A percentile compares a stretch with the other conserved stretches of the same genome.
phyloP scores from a whole-genome alignment of 106 monocot genomes.

The Dioscorea zingiberensis region DNA sequence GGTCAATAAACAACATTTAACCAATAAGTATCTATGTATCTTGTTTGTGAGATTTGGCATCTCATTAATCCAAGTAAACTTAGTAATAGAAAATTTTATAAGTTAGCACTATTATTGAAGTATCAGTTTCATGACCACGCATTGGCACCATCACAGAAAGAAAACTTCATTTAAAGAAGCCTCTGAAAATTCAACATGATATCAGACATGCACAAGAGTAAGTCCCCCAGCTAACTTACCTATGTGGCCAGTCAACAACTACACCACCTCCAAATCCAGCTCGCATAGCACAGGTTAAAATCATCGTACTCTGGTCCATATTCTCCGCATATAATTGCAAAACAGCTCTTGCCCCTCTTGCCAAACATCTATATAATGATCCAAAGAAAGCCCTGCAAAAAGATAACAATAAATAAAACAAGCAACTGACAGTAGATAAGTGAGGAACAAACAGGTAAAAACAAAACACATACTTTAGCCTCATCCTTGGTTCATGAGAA shows the following conservation, averaged over 20 bases:
- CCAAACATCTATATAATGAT: constrained; percentile 86
- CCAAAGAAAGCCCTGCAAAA: constrained; percentile 82
- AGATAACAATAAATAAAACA: neutral
- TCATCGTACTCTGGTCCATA: constrained; percentile 94
- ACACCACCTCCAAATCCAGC: constrained; percentile 97
- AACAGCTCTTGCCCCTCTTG: constrained; percentile 95
- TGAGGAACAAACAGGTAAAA: neutral
- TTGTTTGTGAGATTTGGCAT: too few relatives aligned
- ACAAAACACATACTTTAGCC: constrained; percentile 65
- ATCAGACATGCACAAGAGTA: too few relatives aligned
- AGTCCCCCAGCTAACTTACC: constrained; percentile 39
- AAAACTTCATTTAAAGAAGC: neutral
- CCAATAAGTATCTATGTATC: too few relatives aligned
- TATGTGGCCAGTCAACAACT: constrained; percentile 93
- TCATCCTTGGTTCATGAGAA: constrained; percentile 85
- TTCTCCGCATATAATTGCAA: constrained; percentile 96
- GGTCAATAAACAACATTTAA: too few relatives aligned
- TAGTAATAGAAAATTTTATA: too few relatives aligned
- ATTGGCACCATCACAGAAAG: too few relatives aligned
- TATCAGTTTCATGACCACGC: too few relatives aligned
- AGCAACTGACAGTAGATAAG: neutral
- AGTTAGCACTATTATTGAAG: too few relatives aligned
- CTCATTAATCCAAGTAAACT: too few relatives aligned
- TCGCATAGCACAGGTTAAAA: constrained; percentile 86
- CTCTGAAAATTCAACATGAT: neutral